Evolutionary conservation across 805 yeast species (phyloP).

Genomic region (Candida ficus): DNA sequence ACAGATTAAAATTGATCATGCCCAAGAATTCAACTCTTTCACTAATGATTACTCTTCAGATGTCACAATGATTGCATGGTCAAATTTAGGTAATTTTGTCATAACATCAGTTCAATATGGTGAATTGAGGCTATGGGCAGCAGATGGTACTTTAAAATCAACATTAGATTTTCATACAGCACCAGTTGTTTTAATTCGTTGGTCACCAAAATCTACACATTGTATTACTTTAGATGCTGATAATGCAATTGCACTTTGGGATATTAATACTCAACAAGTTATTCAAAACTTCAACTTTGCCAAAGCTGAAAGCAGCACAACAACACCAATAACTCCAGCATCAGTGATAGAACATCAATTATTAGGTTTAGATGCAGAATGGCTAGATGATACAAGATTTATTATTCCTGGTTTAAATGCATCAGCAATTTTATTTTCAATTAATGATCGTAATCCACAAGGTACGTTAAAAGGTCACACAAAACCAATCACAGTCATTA

Average conservation of each 20-base stretch:
- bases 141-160: constrained; percentile 60
- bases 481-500: constrained; percentile 47
- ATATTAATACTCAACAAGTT: constrained; percentile 47
- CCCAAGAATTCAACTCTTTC: constrained; percentile 22
- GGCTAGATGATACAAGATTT: constrained; percentile 68
- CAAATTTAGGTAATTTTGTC: constrained; percentile 56
- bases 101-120: constrained; percentile 67
- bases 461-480: constrained; percentile 63
- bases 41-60: constrained; percentile 14
- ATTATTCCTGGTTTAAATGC: constrained; percentile 62
- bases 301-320: constrained; percentile 7
- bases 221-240: constrained; percentile 57
- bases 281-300: constrained; percentile 39
- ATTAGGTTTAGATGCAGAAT: constrained; percentile 55
- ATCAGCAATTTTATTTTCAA: constrained; percentile 49
- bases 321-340: constrained; percentile 23
- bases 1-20: constrained; percentile 26
- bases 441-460: constrained; percentile 41
- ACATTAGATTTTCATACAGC: constrained; percentile 47
- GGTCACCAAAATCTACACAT: constrained; percentile 55
- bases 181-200: constrained; percentile 50
- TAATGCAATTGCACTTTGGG: constrained; percentile 60
- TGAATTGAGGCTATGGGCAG: constrained; percentile 73
- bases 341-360: constrained; percentile 7
- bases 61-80: constrained; percentile 48